Base-by-base conservation (phyloP, 495 filamentous ascomycete genomes). In the Penicillium verhagenii region DNA sequence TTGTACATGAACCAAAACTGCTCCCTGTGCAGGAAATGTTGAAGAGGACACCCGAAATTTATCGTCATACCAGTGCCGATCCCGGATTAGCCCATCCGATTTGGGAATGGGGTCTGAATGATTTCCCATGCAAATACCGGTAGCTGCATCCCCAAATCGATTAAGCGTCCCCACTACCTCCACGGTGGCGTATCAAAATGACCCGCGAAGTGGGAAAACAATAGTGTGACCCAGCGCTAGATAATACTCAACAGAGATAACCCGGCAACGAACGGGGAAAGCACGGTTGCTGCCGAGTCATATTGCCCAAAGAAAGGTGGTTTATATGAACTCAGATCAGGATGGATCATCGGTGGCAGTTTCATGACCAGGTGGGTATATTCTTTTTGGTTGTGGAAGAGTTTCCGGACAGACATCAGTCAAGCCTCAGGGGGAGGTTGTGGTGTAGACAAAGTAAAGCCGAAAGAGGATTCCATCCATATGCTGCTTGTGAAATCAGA, bases 401-500 rank as follows among this genome's bases (percentile, higher is more conserved):
- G 16, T 35, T 0, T n/a, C 33, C 33, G 14, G 13, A n/a, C 14
- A 13, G 16, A 4, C 33, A n/a, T 2, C 4, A 14, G 11, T 14
- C 33, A 35, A 16, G 33, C 14, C 11, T n/a, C 9, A 11, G 14
- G 33, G 33, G 16, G 3, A 13, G 4, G 33, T 6, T 35, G 11
- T 16, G 1, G 33, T 35, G 6, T 1, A 28, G 3, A n/a, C 33
- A 35, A 4, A 35, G 33, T n/a, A 14, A n/a, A 16, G 2, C 16
- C 14, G 4, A 6, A 1, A 13, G 33, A n/a, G 33, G 13, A 35
- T n/a, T 35, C 14, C 33, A 35, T 31, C n/a, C n/a, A n/a, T n/a
- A n/a, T 13, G 4, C 33, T 35, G 14, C 16, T 26, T 16, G 18
- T 28, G 10, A 21, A 25, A 46, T 84, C 78, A 93, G 53, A 96